Evolutionary conservation across 257 asterid species (phyloP).

Genomic region (Penstemon eatonii): DNA sequence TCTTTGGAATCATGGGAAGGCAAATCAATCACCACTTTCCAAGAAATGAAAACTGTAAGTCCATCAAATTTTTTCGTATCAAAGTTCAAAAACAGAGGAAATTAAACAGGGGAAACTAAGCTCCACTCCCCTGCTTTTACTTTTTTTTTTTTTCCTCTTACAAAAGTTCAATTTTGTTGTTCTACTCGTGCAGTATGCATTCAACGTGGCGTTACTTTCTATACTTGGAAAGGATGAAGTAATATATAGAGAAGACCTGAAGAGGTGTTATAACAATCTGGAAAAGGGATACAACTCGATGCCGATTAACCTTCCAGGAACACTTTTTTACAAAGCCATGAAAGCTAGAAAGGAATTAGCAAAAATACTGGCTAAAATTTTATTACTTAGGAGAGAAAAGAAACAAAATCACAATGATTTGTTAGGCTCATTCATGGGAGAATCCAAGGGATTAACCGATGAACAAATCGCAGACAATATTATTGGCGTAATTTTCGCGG

Average conservation of each 20-base stretch:
- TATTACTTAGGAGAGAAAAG: slow-evolving; percentile 44
- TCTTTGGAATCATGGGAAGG: slow-evolving; percentile 61
- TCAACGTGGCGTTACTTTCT: slow-evolving; percentile 74
- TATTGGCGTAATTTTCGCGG: slow-evolving; percentile 75
- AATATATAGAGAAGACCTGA: slow-evolving; percentile 65
- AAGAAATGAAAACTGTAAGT: slow-evolving; percentile 80
- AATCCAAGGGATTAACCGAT: slow-evolving; percentile 54
- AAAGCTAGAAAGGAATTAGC: slow-evolving; percentile 66
- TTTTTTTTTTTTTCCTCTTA: too few relatives aligned
- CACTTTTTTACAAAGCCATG: slow-evolving; percentile 74
- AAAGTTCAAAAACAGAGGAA: slow-evolving; percentile 23
- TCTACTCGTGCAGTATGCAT: slow-evolving; percentile 62
- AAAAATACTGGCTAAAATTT: slow-evolving; percentile 51
- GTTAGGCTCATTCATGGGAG: slow-evolving; percentile 72
- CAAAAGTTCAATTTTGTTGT: background rate
- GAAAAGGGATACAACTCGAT: slow-evolving; percentile 79
- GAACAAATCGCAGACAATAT: slow-evolving; percentile 74
- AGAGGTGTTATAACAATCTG: slow-evolving; percentile 65
- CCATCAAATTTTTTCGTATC: background rate
- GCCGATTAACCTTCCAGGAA: slow-evolving; percentile 70
- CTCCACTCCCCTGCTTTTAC: slow-evolving; percentile 32
- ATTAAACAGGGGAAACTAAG: too few relatives aligned
- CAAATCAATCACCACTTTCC: slow-evolving; percentile 59
- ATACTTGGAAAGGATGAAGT: slow-evolving; percentile 69
- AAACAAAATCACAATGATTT: slow-evolving; percentile 47